Evolutionary conservation across 108 stramenopile species (phyloP).

Genomic region (Epithemia pelagica): DNA sequence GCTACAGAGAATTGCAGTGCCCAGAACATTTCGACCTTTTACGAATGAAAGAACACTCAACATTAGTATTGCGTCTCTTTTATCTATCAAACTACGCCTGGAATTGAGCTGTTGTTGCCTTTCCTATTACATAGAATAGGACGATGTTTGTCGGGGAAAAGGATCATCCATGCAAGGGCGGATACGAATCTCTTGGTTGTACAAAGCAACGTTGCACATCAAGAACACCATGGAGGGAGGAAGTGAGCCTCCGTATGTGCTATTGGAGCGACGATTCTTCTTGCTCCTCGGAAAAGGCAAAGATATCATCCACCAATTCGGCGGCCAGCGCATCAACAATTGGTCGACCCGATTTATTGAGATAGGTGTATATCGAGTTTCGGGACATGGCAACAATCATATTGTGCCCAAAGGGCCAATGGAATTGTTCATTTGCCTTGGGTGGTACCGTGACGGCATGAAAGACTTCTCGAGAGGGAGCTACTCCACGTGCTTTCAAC

Average conservation of each 20-base stretch:
- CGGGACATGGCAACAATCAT: conserved; percentile 83
- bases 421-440: conserved; percentile 27
- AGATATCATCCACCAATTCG: conserved; percentile 52
- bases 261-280: neutral
- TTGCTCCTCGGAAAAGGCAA: conserved; percentile 9
- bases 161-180: too few relatives aligned
- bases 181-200: too few relatives aligned
- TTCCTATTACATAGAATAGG: too few relatives aligned
- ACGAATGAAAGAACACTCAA: too few relatives aligned
- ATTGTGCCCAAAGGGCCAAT: conserved; percentile 70
- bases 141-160: too few relatives aligned
- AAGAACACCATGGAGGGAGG: too few relatives aligned
- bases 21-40: too few relatives aligned
- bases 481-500: conserved; percentile 36
- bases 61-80: too few relatives aligned
- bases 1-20: too few relatives aligned
- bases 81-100: too few relatives aligned
- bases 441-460: conserved; percentile 20
- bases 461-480: conserved; percentile 42
- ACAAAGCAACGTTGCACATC: too few relatives aligned
- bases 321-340: conserved; percentile 71
- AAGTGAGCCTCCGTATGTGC: neutral
- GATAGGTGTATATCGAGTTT: conserved; percentile 36
- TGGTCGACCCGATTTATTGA: conserved; percentile 70
- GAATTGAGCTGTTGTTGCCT: too few relatives aligned